phyloP scores from a whole-genome alignment of 305 asterid species.

The Vinca major region DNA sequence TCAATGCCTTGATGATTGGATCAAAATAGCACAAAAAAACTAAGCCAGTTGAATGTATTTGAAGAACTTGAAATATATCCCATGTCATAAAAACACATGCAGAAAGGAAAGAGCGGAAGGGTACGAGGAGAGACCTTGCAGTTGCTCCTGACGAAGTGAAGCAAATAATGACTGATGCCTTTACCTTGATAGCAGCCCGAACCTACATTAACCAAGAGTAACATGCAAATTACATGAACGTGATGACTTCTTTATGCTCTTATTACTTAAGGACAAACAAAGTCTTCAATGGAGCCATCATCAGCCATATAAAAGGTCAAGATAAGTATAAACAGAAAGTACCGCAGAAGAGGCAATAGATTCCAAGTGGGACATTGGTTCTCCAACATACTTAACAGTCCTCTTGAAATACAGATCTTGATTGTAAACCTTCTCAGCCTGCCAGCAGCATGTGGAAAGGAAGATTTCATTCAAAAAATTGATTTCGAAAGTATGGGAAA shows the following conservation, averaged over 20 bases:
- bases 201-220: slow-evolving; percentile 38
- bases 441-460: slow-evolving; percentile 21
- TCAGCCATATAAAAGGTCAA: background rate
- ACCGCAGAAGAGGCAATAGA: slow-evolving; percentile 89
- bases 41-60: background rate
- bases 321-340: slow-evolving; percentile 16
- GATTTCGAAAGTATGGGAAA: background rate
- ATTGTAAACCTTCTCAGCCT: slow-evolving; percentile 81
- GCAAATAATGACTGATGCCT: slow-evolving; percentile 74
- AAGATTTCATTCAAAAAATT: background rate
- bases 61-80: background rate
- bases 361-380: slow-evolving; percentile 81
- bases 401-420: slow-evolving; percentile 77
- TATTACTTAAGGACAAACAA: background rate
- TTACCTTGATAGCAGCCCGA: slow-evolving; percentile 82
- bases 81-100: background rate
- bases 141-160: slow-evolving; percentile 84
- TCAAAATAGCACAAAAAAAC: background rate
- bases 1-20: background rate
- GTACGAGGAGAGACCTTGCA: slow-evolving; percentile 39
- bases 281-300: background rate
- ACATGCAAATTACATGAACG: slow-evolving; percentile 1
- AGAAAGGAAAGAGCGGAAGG: slow-evolving; percentile 9
- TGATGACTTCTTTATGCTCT: slow-evolving; percentile 2
- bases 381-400: slow-evolving; percentile 58